Evolutionary conservation across 2,329 filamentous ascomycete genomes (phyloP).

Genomic region (Dothistroma septosporum): DNA sequence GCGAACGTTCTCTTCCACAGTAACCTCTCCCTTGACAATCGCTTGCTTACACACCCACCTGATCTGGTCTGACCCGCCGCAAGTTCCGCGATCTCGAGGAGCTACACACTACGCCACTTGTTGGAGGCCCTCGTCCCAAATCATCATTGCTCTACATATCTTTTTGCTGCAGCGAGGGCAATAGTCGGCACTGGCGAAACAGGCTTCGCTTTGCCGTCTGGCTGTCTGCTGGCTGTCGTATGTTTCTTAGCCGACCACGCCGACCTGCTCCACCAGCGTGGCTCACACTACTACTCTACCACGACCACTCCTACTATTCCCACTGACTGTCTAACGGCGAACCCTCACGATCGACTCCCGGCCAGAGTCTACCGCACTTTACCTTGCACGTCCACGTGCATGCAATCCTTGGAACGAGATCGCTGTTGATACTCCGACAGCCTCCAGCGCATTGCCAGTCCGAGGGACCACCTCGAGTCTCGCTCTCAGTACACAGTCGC

Average conservation of each 20-base stretch:
- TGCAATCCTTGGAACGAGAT: conserved; percentile 2
- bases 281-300: no score
- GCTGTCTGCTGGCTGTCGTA: no score
- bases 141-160: background rate
- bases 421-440: background rate
- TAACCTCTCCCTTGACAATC: background rate
- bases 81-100: background rate
- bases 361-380: background rate
- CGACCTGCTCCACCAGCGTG: no score
- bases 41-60: background rate
- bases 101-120: background rate
- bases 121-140: background rate
- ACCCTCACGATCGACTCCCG: background rate
- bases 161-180: no score
- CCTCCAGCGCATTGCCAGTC: background rate
- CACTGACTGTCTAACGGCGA: background rate
- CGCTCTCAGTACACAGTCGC: conserved; percentile 15
- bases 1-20: background rate
- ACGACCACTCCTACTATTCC: no score
- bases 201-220: no score
- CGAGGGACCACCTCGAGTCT: background rate
- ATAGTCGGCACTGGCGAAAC: no score
- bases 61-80: background rate
- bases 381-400: background rate
- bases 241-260: no score